Conservation (phyloP, 345 rosid genomes). For the Populus deltoides region DNA sequence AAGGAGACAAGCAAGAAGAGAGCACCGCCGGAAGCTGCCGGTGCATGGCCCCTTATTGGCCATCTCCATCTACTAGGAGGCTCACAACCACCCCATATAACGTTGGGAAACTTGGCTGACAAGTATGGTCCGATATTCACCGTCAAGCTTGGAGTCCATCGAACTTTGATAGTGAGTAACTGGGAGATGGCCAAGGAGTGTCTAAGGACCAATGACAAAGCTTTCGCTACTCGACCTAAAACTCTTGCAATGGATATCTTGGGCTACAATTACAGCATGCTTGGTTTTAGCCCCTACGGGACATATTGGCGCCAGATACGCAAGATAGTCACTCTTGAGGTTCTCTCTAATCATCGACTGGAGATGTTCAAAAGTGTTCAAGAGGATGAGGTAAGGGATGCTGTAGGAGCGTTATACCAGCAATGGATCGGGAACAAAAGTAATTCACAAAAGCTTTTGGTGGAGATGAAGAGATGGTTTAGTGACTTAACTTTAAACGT, state of each 20-base stretch:
- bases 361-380: constrained; percentile 17
- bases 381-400: constrained; percentile 15
- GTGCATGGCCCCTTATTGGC: constrained; percentile 16
- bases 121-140: constrained; percentile 34
- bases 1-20: no score
- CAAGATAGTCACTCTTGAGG: constrained; percentile 23
- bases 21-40: constrained; percentile 1
- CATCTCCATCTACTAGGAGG: constrained; percentile 21
- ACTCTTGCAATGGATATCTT: constrained; percentile 6
- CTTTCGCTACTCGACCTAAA: constrained; percentile 25
- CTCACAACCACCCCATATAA: constrained; percentile 20
- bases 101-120: constrained; percentile 34
- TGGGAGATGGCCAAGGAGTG: constrained; percentile 36
- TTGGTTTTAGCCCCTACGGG: constrained; percentile 26
- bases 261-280: constrained; percentile 20
- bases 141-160: constrained; percentile 26
- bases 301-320: constrained; percentile 35
- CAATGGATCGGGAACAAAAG: neutral
- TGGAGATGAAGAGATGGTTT: constrained; percentile 15
- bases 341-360: constrained; percentile 37
- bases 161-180: constrained; percentile 25
- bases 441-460: neutral
- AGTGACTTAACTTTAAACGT: constrained; percentile 16
- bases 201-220: constrained; percentile 31
- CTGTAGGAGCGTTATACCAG: neutral